These are phyloP conservation scores for Coemansia sp. DNA, from an alignment of 192 early-diverging fungal genomes.

Conservation along the genomic window DNA sequence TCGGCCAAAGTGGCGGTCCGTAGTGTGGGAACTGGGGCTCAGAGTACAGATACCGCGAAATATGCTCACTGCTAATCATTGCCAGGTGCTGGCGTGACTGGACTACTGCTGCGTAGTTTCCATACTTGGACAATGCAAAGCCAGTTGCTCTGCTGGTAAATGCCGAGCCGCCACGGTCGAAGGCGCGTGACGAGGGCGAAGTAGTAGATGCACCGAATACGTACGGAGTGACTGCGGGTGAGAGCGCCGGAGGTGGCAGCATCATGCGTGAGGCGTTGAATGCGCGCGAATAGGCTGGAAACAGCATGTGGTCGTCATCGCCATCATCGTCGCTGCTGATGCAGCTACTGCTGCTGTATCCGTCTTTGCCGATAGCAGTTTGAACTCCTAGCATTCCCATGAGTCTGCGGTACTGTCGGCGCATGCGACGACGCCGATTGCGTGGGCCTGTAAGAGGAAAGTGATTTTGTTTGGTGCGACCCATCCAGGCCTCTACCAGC, in stretches of 20 bases:
- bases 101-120: constrained; percentile 37
- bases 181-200: background rate
- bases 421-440: too few relatives aligned
- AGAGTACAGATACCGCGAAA: constrained; percentile 26
- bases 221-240: constrained; percentile 25
- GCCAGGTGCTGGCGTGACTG: constrained; percentile 44
- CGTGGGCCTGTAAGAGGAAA: background rate
- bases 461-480: background rate
- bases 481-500: constrained; percentile 34
- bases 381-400: background rate
- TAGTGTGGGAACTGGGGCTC: constrained; percentile 38
- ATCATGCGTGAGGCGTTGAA: constrained; percentile 20
- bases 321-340: constrained; percentile 6
- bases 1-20: constrained; percentile 15
- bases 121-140: constrained; percentile 36
- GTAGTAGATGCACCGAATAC: constrained; percentile 18
- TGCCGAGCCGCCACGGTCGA: background rate
- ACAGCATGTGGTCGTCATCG: constrained; percentile 5
- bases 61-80: constrained; percentile 17
- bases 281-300: constrained; percentile 18
- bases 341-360: background rate
- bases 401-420: too few relatives aligned
- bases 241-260: constrained; percentile 17
- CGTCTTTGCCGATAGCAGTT: background rate
- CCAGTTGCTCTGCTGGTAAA: constrained; percentile 5